Base-by-base conservation (phyloP, 1,284 basidiomycete genomes). In the Ustilago shanxiensis region DNA sequence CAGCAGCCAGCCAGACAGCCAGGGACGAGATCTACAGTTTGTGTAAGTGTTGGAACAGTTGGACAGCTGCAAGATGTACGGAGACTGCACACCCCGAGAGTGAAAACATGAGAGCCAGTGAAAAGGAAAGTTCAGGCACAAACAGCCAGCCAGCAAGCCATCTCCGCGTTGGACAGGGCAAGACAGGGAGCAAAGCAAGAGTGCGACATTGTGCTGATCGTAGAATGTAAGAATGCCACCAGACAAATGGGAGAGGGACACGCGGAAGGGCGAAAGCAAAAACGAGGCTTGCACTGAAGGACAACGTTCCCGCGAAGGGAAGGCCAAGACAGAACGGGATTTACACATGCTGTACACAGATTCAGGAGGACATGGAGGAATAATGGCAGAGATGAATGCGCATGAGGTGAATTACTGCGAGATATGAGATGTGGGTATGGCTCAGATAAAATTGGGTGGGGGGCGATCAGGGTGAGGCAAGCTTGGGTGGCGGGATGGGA, bases 121-220 rank as follows among this genome's bases (percentile, higher is more conserved):
- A 4, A 45, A 22, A n/a, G 44, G n/a, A 45, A 45, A 10, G 31
- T 22, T 55, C 60, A 63, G 66, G 66, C 55, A 68, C 66, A 68
- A 59, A 50, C 44, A 57, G 54, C 53, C 60, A 41, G 35, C 22
- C 57, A 37, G 53, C 37, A 54, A n/a, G 35, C 45, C 14, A 37
- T 37, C 35, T 37, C 35, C 35, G 35, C 35, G 9, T 11, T 37
- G 35, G 35, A 37, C 35, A 37, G 3, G 35, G 35, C 35, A 37
- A 37, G 35, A 14, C 41, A 44, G 20, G n/a, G 31, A 18, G 6
- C 50, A 33, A 52, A 52, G 31, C 29, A 29, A 52, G 31, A 35
- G 50, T n/a, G 29, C 28, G 50, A 52, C 50, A 52, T 29, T 1
- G 24, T 60, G 35, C 35, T 60, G 57, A 66, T 66, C 64, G 58